Conservation (phyloP, 1,139 yeast genomes). For the Hemisphaericaspora xylofermentans region DNA sequence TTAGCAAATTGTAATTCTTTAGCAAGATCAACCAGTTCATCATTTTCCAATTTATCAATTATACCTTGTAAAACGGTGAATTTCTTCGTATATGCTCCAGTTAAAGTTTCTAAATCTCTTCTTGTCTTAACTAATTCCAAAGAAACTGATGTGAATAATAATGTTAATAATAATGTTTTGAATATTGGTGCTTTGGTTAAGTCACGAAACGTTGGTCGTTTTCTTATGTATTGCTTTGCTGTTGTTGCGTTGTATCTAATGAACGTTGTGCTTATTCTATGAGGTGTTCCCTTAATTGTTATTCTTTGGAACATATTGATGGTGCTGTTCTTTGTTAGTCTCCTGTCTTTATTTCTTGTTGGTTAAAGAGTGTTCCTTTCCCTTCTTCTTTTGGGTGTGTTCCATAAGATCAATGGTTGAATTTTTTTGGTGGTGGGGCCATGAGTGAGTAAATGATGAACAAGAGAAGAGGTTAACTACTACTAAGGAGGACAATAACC, state of each 20-base stretch:
- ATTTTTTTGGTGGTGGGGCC: no score
- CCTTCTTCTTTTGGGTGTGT: no score
- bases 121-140: slow-evolving; percentile 39
- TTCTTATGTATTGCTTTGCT: slow-evolving; percentile 13
- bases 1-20: slow-evolving; percentile 40
- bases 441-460: no score
- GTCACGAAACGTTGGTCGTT: slow-evolving; percentile 20
- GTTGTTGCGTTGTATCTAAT: slow-evolving; percentile 12
- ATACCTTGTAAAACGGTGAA: slow-evolving; percentile 34
- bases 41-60: slow-evolving; percentile 26
- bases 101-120: slow-evolving; percentile 32
- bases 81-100: slow-evolving; percentile 30
- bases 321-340: no score
- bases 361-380: no score
- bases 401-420: no score
- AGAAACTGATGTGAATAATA: slow-evolving; percentile 41
- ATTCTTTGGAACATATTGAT: slow-evolving; percentile 3
- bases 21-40: slow-evolving; percentile 37
- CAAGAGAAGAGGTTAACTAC: no score
- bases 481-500: no score
- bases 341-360: no score
- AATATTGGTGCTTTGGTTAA: slow-evolving; percentile 32
- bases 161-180: slow-evolving; percentile 38
- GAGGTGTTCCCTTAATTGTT: not conserved
- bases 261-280: not conserved